Evolutionary conservation across 192 early-diverging fungal genomes (phyloP), one percentile per base, ranked within the genome.

Genomic region (Phycomyces blakesleeanus): DNA sequence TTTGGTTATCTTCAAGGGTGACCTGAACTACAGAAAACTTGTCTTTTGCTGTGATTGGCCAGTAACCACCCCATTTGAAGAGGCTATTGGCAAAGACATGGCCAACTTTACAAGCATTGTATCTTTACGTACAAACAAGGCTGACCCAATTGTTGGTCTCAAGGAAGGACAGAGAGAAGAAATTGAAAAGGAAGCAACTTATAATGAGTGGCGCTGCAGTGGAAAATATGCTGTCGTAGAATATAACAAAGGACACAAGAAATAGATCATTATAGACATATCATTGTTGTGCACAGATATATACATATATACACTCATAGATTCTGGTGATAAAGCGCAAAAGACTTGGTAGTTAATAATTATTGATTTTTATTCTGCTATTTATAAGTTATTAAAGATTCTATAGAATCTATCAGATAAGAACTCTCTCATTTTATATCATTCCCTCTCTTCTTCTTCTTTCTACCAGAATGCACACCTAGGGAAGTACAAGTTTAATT

Each of bases 21-120:
- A 99, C 66, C 72, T 99, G 61, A 99, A 97, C 78, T 97, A 93
- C 73, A 82, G 95, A 51, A 99, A 99, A 72, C 78, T 95, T 27
- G 83, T 91, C n/a, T 93, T 94, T 74, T 96, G 98, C 64, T 88
- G 87, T 66, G 73, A 90, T 21, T 98, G 95, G 93, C 81, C 83
- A 0, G 78, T 82, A 0, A 87, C 89, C 0, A 95, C 93, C 4
- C 81, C 88, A n/a, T 96, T 99, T 72, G 64, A 55, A 18, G 84
- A 86, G 3, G 93, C 95, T 0, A 85, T 96, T 59, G 95, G 97
- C 0, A 81, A 84, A 1, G 75, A 91, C 14, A 71, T 81, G n/a
- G 71, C 67, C 21, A 69, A 75, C 12, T 78, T 85, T 14, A 85
- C 92, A 15, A 80, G 86, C 15, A 78, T 96, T 42, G 79, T 89